Evolutionary conservation across 139 green algal species (phyloP), one percentile per base, ranked within the genome.

Genomic region (Astrephomene gubernaculifera): DNA sequence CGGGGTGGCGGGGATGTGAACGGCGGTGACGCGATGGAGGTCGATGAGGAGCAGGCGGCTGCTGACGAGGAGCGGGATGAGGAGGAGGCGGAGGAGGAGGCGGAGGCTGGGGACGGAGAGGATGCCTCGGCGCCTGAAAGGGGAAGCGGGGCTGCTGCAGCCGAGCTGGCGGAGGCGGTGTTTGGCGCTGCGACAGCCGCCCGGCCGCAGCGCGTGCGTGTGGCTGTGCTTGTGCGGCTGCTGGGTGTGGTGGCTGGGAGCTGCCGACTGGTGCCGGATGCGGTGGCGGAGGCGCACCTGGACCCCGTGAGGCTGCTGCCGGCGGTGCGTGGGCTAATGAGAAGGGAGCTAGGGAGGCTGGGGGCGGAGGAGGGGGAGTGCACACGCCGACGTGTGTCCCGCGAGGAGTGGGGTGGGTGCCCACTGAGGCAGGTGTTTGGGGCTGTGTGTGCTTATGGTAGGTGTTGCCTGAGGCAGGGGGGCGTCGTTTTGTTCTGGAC

Each of bases 221-320:
- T 61, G 54, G 68, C 45, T 44, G 44, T 87, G 72, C 4, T 60
- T 68, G 39, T 75, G 52, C 67, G 64, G 64, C 72, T 87, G 69
- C 49, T 75, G 31, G 41, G 38, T 10, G 68, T 71, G 52, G 54
- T 93, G 41, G 53, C 65, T 12, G 35, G 53, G 25, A 93, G 91
- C 79, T 75, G 82, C 39, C 49, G 76, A 39, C 69, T 71, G 31
- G 41, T 94, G 54, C 91, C 90, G 7, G 89, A 85, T 5, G 86
- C 90, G 19, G 80, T 86, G 70, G 78, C 60, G 12, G 91, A 94
- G 43, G 65, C 78, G 12, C 86, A 87, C 57, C 61, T 95, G 12
- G 85, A 94, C 63, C 35, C 79, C 0, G 68, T 69, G 1, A 73
- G 79, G 19, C 79, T 94, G n/a, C 44, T 94, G 52, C 87, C 87